phyloP scores from a whole-genome alignment of 179 eudicot species.

The Vitellaria paradoxa region DNA sequence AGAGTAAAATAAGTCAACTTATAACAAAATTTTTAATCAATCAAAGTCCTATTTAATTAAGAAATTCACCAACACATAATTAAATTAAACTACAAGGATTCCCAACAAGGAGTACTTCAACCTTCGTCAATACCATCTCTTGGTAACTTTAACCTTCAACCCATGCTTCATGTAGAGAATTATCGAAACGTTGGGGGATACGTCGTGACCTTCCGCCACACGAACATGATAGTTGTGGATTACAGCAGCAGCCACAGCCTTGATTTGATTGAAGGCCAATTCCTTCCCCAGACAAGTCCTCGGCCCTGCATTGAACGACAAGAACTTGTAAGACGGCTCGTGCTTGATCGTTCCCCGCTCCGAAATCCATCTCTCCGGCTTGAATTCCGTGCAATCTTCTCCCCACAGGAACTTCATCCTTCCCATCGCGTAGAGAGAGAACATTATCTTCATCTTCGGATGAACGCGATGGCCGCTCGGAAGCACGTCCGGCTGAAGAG shows the following conservation, averaged over 20 bases:
- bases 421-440: neutral
- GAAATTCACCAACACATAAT: too few relatives aligned
- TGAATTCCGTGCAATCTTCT: neutral
- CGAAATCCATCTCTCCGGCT: neutral
- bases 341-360: neutral
- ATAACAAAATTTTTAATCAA: too few relatives aligned
- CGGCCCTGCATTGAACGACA: constrained; percentile 1
- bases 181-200: neutral
- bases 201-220: neutral
- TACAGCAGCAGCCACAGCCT: neutral
- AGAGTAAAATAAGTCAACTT: too few relatives aligned
- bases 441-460: neutral
- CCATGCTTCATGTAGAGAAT: neutral
- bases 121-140: neutral
- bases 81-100: too few relatives aligned
- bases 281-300: neutral
- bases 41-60: too few relatives aligned
- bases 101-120: neutral
- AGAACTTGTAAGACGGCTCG: neutral
- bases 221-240: neutral
- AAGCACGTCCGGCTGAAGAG: constrained; percentile 28
- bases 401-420: neutral
- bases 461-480: neutral
- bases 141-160: neutral
- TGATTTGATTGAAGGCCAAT: constrained; percentile 6